Percentiles rank a stretch among this genome's conserved stretches.
Evolutionary conservation across 345 rosid species (phyloP).

Genomic region (Heritiera fomes): DNA sequence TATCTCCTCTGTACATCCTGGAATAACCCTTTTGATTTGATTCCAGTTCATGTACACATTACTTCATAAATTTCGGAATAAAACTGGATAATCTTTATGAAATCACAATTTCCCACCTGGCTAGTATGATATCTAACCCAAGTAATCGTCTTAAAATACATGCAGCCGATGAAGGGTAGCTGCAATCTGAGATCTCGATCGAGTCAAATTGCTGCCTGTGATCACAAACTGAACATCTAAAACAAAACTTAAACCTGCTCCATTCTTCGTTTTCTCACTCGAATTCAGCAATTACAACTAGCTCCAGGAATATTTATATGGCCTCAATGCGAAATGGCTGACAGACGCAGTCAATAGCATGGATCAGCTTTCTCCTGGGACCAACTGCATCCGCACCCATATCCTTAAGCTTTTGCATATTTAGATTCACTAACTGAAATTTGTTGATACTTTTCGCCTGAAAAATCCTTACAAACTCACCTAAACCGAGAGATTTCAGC

Average conservation of each 20-base stretch:
- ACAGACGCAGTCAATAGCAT: slow-evolving; percentile 83
- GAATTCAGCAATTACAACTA: neutral
- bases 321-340: slow-evolving; percentile 56
- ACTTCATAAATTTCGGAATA: neutral
- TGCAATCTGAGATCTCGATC: neutral
- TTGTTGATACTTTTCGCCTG: slow-evolving; percentile 54
- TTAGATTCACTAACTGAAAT: slow-evolving; percentile 75
- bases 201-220: neutral
- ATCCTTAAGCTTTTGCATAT: slow-evolving; percentile 92
- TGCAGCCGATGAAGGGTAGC: neutral
- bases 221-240: neutral
- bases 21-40: neutral
- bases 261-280: slow-evolving; percentile 1
- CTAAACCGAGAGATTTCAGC: slow-evolving; percentile 77
- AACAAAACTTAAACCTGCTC: neutral
- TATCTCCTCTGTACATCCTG: neutral
- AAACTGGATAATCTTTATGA: neutral
- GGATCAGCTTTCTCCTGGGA: slow-evolving; percentile 91
- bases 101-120: neutral
- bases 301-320: slow-evolving; percentile 4
- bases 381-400: slow-evolving; percentile 96
- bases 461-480: slow-evolving; percentile 71
- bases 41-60: neutral
- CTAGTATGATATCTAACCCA: neutral
- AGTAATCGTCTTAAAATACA: neutral